phyloP scores from a whole-genome alignment of 2,329 filamentous ascomycete species.

The Aspergillus tanneri region DNA sequence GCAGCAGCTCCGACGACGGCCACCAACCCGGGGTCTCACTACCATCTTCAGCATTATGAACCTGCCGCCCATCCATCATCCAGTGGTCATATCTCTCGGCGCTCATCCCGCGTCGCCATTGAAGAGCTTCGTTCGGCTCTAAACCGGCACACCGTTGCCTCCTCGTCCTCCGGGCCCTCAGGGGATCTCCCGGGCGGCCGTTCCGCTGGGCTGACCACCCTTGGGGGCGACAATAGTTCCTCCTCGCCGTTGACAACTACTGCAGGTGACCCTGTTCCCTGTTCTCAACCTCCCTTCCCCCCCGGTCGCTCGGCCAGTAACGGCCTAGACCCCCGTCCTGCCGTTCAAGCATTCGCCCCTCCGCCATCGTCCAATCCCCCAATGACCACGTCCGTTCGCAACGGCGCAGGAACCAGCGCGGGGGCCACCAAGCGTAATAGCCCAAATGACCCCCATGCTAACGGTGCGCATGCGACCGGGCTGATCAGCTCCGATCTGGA shows the following conservation, averaged over 20 bases:
- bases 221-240: conserved; percentile 31
- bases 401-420: conserved; percentile 11
- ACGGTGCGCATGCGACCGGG: conserved; percentile 23
- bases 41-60: conserved; percentile 30
- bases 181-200: conserved; percentile 36
- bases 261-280: conserved; percentile 15
- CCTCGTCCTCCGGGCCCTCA: conserved; percentile 32
- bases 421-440: conserved; percentile 39
- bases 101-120: conserved; percentile 38
- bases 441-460: conserved; percentile 25
- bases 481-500: conserved; percentile 26
- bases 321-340: conserved; percentile 10
- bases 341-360: conserved; percentile 20
- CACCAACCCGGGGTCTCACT: conserved; percentile 5
- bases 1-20: conserved; percentile 4
- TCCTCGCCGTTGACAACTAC: conserved; percentile 18
- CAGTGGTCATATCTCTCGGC: conserved; percentile 32
- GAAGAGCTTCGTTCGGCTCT: conserved; percentile 43
- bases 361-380: conserved; percentile 21
- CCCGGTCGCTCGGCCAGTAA: conserved; percentile 13
- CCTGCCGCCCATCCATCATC: conserved; percentile 25
- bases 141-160: conserved; percentile 40
- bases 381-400: conserved; percentile 30
- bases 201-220: conserved; percentile 35
- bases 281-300: conserved; percentile 8